A percentile compares a stretch with the other conserved stretches of the same genome.
Conservation (phyloP, 345 rosid species). For the Camelina hispida region DNA sequence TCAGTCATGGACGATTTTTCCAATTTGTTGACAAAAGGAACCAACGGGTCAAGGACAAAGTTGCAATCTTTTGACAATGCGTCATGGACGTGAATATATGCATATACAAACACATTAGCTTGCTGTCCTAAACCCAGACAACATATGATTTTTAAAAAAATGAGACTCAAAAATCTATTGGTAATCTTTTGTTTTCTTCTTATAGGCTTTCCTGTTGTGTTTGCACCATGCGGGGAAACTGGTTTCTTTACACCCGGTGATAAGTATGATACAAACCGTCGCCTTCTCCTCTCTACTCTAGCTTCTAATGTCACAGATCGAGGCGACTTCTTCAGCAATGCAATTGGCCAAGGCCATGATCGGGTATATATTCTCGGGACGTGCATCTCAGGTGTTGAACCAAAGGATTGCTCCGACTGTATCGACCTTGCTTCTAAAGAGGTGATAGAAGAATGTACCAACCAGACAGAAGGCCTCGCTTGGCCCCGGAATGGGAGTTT, state of each 20-base stretch:
- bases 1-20: no score
- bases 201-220: conserved; percentile 4
- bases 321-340: conserved; percentile 21
- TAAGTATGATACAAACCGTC: conserved; percentile 37
- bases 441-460: not conserved
- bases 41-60: no score
- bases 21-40: no score
- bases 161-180: not conserved
- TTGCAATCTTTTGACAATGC: no score
- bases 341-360: conserved; percentile 16
- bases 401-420: no score
- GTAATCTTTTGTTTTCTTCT: not conserved
- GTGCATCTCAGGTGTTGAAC: conserved; percentile 14
- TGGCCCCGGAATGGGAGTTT: not conserved
- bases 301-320: conserved; percentile 25
- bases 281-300: conserved; percentile 36
- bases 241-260: conserved; percentile 30
- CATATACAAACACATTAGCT: not conserved
- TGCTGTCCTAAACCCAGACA: not conserved
- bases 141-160: not conserved
- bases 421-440: no score
- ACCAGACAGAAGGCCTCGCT: conserved; percentile 11
- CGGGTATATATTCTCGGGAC: no score
- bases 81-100: no score
- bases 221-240: conserved; percentile 6